Conservation (phyloP, 2,329 filamentous ascomycete genomes). For the Hypoxylon sp. region DNA sequence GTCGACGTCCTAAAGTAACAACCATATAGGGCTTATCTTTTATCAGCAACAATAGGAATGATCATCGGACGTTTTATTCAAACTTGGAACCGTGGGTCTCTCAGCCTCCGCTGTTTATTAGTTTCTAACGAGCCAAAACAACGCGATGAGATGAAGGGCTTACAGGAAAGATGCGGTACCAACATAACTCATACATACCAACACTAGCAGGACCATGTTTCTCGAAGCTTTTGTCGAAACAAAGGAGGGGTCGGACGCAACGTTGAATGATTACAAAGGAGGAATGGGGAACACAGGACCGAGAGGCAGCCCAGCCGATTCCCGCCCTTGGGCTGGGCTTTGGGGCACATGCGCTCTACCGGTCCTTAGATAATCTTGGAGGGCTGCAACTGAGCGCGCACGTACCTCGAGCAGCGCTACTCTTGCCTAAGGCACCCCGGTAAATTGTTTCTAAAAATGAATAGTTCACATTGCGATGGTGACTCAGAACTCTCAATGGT, state of each 20-base stretch:
- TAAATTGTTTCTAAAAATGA: constrained; percentile 43
- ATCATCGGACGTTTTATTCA: constrained; percentile 19
- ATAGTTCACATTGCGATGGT: background rate
- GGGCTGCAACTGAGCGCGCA: constrained; percentile 5
- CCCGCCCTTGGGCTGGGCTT: constrained; percentile 21
- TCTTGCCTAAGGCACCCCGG: constrained; percentile 29
- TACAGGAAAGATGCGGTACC: constrained; percentile 33
- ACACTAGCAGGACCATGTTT: constrained; percentile 31
- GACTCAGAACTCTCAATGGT: background rate
- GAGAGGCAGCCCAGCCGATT: constrained; percentile 32
- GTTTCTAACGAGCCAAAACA: too few relatives aligned
- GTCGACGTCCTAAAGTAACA: constrained; percentile 8
- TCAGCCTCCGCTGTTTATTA: constrained; percentile 50
- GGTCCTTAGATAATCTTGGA: constrained; percentile 35
- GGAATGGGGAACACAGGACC: constrained; percentile 25
- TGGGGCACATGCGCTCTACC: constrained; percentile 25
- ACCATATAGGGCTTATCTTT: constrained; percentile 31
- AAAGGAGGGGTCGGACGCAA: constrained; percentile 35
- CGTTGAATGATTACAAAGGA: constrained; percentile 28
- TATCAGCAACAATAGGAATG: constrained; percentile 17
- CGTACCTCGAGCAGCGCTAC: constrained; percentile 1
- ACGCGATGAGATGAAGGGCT: constrained; percentile 47
- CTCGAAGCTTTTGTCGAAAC: constrained; percentile 44
- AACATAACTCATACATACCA: constrained; percentile 9
- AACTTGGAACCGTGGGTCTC: constrained; percentile 47